Evolutionary conservation across 495 filamentous ascomycete genomes (phyloP).

Genomic region (Daldinia loculata): DNA sequence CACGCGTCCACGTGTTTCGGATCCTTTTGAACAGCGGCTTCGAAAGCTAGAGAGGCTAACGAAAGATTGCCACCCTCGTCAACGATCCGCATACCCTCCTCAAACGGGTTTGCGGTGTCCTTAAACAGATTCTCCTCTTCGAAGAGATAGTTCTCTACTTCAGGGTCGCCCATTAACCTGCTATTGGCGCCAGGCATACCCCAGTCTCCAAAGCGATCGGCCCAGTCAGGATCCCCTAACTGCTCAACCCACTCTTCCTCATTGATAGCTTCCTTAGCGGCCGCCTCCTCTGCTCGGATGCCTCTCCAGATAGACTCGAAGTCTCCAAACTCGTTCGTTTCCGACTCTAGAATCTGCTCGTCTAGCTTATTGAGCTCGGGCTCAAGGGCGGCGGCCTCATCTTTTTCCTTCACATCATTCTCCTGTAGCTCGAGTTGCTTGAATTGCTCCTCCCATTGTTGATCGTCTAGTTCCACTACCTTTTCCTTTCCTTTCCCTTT

Average conservation of each 20-base stretch:
- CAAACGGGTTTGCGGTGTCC: constrained; percentile 79
- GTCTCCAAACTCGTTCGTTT: constrained; percentile 74
- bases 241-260: constrained; percentile 70
- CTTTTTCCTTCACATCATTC: constrained; percentile 62
- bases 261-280: constrained; percentile 72
- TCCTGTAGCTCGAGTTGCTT: constrained; percentile 82
- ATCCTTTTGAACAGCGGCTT: constrained; percentile 91
- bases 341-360: constrained; percentile 59
- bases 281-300: constrained; percentile 80
- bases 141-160: constrained; percentile 89
- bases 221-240: constrained; percentile 73
- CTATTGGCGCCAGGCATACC: constrained; percentile 59
- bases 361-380: constrained; percentile 89
- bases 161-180: constrained; percentile 70
- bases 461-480: constrained; percentile 91
- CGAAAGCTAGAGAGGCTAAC: constrained; percentile 94
- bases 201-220: constrained; percentile 70
- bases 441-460: constrained; percentile 96
- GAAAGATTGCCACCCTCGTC: constrained; percentile 91
- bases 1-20: constrained; percentile 89
- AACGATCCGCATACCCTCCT: constrained; percentile 91
- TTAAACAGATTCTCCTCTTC: constrained; percentile 92
- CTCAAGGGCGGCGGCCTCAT: constrained; percentile 82
- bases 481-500: constrained; percentile 87
- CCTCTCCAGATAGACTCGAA: constrained; percentile 91